Evolutionary conservation across 768 basidiomycete genomes (phyloP), one percentile per base, ranked within the genome.

Genomic region (Chalciporus pseudorubinellus): DNA sequence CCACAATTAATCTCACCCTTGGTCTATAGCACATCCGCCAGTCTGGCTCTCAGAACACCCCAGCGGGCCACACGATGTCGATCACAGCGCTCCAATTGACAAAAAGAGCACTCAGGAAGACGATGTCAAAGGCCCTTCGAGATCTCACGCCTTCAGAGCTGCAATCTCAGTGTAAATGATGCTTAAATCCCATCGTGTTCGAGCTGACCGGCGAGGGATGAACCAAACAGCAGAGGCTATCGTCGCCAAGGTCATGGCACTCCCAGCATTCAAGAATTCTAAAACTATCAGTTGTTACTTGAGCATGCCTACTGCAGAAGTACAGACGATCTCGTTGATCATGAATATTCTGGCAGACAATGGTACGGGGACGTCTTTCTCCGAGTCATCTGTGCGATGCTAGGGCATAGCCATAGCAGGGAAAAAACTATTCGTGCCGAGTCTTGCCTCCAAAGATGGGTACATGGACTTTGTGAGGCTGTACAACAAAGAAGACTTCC

Each of bases 241-340:
- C 46, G 66, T 75, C 6, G 63, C 66, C 12, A 74, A 72, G 51
- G 70, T 90, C 24, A 58, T 84, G 18, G 62, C 76, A 0, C 66
- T 82, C 16, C 72, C 83, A 2, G 72, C 74, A 9, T 85, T 89
- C 59, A 66, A 74, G 31, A 60, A 60, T 34, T 76, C 75, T 45
- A 74, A 67, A 45, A 72, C 73, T 5, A 65, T 90, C 26, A 83
- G 87, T 70, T 92, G 89, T 66, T 92, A 86, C 64, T 73, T 92
- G 38, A 90, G 82, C 67, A 90, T 92, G 89, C 86, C 87, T 11
- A 64, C 76, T 2, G 85, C 77, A 4, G 89, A 92, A 59, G 73
- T 83, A 21, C 77, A 84, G 59, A 91, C 89, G 0, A 61, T 74
- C 4, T 60, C 62, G 0, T 56, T 91, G 31, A 74, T 80, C 11